These are phyloP conservation scores for Trifolium pratense DNA, from an alignment of 306 rosid genomes.

Conservation along the genomic window DNA sequence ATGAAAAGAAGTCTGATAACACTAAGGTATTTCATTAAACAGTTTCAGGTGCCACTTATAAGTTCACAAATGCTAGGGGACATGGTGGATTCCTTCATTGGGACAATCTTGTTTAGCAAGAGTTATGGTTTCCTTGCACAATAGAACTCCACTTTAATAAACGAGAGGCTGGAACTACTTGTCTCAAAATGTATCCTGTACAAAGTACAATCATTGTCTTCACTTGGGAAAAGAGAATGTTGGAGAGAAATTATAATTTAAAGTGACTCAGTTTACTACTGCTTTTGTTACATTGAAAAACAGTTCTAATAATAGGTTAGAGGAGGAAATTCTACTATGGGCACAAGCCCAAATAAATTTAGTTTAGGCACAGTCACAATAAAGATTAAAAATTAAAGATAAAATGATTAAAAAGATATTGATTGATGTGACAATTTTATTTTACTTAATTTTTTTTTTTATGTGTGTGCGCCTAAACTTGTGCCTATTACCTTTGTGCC, in stretches of 20 bases:
- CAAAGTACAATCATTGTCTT: neutral
- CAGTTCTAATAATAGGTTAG: neutral
- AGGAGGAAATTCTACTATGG: no score
- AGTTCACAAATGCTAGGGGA: slow-evolving; percentile 78
- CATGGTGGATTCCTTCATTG: slow-evolving; percentile 94
- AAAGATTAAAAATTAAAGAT: no score
- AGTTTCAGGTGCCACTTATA: slow-evolving; percentile 78
- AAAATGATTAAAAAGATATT: no score
- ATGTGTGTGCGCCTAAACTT: no score
- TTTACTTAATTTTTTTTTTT: no score
- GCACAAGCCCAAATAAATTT: no score
- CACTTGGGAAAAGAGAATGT: slow-evolving; percentile 1
- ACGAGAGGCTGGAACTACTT: neutral
- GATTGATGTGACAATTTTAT: no score
- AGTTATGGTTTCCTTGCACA: slow-evolving; percentile 25
- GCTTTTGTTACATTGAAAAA: neutral
- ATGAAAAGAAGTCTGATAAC: slow-evolving; percentile 10
- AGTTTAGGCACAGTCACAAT: no score
- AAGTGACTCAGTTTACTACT: neutral
- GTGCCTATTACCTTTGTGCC: no score
- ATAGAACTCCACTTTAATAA: slow-evolving; percentile 11
- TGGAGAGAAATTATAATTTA: neutral
- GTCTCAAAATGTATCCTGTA: neutral
- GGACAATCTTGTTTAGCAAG: slow-evolving; percentile 74
- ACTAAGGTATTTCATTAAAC: slow-evolving; percentile 32